Evolutionary conservation across 129 eudicot genomes (phyloP).

Genomic region (Artemisia argyi): DNA sequence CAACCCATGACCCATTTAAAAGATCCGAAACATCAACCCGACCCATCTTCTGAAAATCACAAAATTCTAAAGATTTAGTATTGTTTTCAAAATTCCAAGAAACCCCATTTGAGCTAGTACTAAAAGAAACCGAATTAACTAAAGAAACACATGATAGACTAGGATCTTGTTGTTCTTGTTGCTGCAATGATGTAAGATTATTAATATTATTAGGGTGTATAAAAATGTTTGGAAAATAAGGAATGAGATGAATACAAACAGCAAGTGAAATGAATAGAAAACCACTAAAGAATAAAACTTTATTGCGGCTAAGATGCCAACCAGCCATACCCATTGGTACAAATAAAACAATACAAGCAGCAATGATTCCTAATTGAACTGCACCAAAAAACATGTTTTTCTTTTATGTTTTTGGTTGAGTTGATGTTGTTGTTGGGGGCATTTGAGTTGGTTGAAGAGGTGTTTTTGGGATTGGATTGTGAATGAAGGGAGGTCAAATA

Average conservation of each 20-base stretch:
- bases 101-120: conserved; percentile 25
- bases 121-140: conserved; percentile 45
- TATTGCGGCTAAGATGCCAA: conserved; percentile 94
- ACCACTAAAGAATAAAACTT: conserved; percentile 88
- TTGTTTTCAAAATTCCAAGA: conserved; percentile 57
- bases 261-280: conserved; percentile 89
- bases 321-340: conserved; percentile 99
- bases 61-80: conserved; percentile 26
- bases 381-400: conserved; percentile 68
- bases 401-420: conserved; percentile 8
- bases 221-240: conserved; percentile 67
- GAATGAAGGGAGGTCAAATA: conserved; percentile 35
- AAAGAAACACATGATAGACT: conserved; percentile 46
- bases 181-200: no score
- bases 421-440: neutral
- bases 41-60: conserved; percentile 69
- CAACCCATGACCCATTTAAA: conserved; percentile 94
- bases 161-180: no score
- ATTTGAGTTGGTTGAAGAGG: conserved; percentile 3
- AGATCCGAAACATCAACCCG: conserved; percentile 70
- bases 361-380: conserved; percentile 87
- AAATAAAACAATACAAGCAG: conserved; percentile 80
- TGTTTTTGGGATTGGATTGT: conserved; percentile 36
- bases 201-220: neutral
- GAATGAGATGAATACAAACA: conserved; percentile 82